Evolutionary conservation across 2,329 filamentous ascomycete species (phyloP).

Genomic region (Talaromyces piceae): DNA sequence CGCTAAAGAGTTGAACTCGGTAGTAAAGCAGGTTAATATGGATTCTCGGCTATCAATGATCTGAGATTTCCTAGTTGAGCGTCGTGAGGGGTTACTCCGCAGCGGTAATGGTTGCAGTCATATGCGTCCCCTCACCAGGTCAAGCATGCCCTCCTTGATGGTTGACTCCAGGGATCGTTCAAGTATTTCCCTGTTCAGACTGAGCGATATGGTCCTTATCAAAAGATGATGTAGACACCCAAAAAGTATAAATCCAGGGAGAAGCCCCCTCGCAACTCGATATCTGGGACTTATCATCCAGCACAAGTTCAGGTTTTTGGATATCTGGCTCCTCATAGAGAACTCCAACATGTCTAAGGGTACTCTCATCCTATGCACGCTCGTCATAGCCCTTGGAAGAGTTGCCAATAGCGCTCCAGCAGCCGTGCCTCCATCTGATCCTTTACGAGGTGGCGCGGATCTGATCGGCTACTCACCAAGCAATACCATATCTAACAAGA

Average conservation of each 20-base stretch:
- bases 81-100: background rate
- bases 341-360: background rate
- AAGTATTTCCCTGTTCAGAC: background rate
- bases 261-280: background rate
- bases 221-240: background rate
- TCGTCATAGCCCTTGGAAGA: background rate
- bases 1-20: background rate
- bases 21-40: background rate
- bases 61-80: background rate
- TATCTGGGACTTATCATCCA: background rate
- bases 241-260: background rate
- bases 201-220: background rate
- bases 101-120: background rate
- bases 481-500: slow-evolving; percentile 27
- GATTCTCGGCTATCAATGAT: background rate
- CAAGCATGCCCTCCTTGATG: background rate
- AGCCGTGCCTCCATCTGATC: slow-evolving; percentile 14
- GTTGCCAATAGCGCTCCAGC: slow-evolving; percentile 18
- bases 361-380: background rate
- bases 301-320: background rate
- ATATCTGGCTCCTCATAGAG: background rate
- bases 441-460: slow-evolving; percentile 20
- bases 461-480: slow-evolving; percentile 35
- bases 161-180: background rate
- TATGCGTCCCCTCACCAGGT: background rate